These are phyloP conservation scores for Metarhizium brunneum DNA, from an alignment of 2,329 filamentous ascomycete species.

Conservation along the genomic window DNA sequence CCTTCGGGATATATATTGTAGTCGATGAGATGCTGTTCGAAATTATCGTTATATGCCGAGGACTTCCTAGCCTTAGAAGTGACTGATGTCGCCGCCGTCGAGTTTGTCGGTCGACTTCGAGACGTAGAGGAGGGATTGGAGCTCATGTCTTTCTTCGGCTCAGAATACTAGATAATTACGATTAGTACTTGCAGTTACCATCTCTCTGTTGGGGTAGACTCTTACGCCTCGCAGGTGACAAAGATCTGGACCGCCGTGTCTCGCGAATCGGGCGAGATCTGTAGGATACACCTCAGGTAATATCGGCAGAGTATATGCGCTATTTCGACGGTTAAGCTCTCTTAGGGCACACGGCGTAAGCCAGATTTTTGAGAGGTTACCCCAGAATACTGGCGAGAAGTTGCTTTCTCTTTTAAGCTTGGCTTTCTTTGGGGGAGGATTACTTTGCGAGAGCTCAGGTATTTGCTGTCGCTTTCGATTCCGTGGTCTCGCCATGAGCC, in stretches of 20 bases:
- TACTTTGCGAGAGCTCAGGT: neutral
- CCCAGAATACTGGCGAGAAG: neutral
- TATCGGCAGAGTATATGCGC: neutral
- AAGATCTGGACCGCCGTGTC: neutral
- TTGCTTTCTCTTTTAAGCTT: neutral
- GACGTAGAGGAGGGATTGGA: neutral
- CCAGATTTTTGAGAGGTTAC: neutral
- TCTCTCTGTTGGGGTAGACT: neutral
- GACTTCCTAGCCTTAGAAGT: constrained; percentile 7
- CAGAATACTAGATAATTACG: neutral
- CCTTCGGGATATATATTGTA: constrained; percentile 5
- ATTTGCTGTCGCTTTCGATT: neutral
- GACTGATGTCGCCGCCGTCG: constrained; percentile 1
- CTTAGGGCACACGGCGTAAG: neutral
- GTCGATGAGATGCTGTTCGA: constrained; percentile 9
- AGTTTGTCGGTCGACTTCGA: neutral
- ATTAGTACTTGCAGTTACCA: neutral
- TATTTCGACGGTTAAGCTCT: neutral
- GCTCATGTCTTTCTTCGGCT: neutral
- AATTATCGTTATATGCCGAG: constrained; percentile 10
- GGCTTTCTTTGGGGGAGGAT: neutral
- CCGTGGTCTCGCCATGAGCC: neutral
- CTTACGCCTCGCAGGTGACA: too few relatives aligned
- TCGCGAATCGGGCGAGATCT: neutral
- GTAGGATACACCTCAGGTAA: neutral